Percentiles rank a stretch among this genome's conserved stretches.
These are phyloP conservation scores for Syzygium malaccense DNA, from an alignment of 441 rosid genomes.

Conservation along the genomic window DNA sequence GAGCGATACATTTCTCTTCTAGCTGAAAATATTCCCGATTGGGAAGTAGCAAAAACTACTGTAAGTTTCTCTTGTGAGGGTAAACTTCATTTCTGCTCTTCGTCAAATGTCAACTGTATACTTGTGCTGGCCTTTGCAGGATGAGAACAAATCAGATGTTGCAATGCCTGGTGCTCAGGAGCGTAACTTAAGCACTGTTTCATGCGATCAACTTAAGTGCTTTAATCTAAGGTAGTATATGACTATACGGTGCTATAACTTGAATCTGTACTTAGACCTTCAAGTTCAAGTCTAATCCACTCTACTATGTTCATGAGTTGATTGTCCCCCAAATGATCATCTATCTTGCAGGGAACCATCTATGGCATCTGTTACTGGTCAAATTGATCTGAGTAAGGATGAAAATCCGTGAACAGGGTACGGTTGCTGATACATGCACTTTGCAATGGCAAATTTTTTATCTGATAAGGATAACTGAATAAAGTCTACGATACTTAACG, in stretches of 20 bases:
- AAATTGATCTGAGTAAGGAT: conserved; percentile 10
- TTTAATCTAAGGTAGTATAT: conserved; percentile 20
- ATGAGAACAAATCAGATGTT: neutral
- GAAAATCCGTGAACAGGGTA: conserved; percentile 24
- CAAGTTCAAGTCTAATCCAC: neutral
- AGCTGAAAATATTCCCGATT: conserved; percentile 48
- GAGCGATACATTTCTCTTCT: conserved; percentile 65
- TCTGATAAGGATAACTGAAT: neutral
- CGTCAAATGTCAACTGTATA: neutral
- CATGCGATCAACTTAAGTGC: conserved; percentile 10
- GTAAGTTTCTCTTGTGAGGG: conserved; percentile 32
- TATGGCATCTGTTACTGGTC: neutral
- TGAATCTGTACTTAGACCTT: neutral
- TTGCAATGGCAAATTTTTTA: conserved; percentile 1
- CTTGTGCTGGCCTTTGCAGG: neutral
- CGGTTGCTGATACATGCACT: neutral
- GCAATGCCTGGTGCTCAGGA: neutral
- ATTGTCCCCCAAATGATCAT: neutral
- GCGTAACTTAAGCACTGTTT: conserved; percentile 17
- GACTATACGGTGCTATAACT: neutral
- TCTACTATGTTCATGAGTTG: neutral
- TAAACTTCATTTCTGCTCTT: neutral
- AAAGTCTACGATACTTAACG: neutral
- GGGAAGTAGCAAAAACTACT: conserved; percentile 24
- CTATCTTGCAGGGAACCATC: conserved; percentile 14